Base-by-base conservation (phyloP, 2,329 filamentous ascomycete species). In the Exserohilum rostratum region DNA sequence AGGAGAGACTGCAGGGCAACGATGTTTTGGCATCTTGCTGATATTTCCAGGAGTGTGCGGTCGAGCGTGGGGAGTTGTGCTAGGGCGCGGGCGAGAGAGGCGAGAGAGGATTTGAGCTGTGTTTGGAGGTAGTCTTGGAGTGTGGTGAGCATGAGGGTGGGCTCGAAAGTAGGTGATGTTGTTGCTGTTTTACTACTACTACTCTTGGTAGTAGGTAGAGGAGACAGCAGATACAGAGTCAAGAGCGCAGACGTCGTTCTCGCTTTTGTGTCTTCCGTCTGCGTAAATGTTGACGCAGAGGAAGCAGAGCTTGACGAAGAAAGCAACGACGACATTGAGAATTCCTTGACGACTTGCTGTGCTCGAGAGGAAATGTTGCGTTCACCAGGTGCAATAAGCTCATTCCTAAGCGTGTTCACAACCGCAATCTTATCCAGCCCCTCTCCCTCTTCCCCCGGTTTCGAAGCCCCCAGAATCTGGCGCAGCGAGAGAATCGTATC, bases 1-100 rank as follows among this genome's bases (percentile, higher is more conserved):
- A 98, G 85, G 2, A 97, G 83, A 1, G 87, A 80, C 77, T 96
- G 91, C 2, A 98, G 79, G 0, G 91, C 91, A n/a, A 96, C 87
- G 34, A 98, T 86, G 68, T 96, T 96, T 72, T 96, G 93, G 70
- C 93, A 97, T 40, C 90, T 84, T 5, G 88, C 86, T 6, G 90
- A 90, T 18, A 96, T 86, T 67, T 98, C 95, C 13, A 85, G 80
- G 1, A 98, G 81, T 0, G 91, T 89, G 46, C 91, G 85, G 43
- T 98, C 93, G 27, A 98, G 82, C 0, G 85, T 89, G 0, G 93
- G 90, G 2, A 98, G 81, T 53, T 91, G 90, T 3, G 88, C 87
- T 13, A 99, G 82, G 0, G 90, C 88, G 18, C 92, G 83, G 1
- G 89, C 82, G 9, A 99, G 80, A 0, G 87, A 83, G 11, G 90